These are phyloP conservation scores for Bryoglossum gracile DNA, from an alignment of 495 filamentous ascomycete genomes.

Conservation along the genomic window DNA sequence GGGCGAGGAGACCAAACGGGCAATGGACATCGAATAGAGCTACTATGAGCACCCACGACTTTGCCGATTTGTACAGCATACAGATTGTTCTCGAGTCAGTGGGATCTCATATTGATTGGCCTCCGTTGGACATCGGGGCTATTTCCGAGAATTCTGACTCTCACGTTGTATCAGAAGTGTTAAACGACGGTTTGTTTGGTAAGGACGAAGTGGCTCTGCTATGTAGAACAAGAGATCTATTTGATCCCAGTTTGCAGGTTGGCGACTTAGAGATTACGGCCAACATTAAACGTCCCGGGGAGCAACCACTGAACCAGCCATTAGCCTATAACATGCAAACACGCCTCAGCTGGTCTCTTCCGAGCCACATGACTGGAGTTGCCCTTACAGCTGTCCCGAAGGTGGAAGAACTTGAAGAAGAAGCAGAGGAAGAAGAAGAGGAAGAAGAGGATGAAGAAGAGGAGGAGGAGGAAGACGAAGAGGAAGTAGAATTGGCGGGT, in stretches of 20 bases:
- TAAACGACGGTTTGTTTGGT: background rate
- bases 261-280: too few species aligned
- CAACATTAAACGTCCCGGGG: background rate
- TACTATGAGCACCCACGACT: constrained; percentile 25
- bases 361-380: constrained; percentile 7
- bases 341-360: constrained; percentile 12
- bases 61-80: constrained; percentile 40
- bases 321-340: constrained; percentile 10
- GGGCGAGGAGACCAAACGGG: constrained; percentile 18
- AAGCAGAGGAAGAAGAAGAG: too few species aligned
- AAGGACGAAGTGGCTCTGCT: constrained; percentile 9
- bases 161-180: constrained; percentile 3
- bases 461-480: too few species aligned
- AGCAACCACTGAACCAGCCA: background rate
- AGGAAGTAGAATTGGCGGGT: too few species aligned
- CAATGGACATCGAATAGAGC: background rate
- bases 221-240: background rate
- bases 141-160: background rate
- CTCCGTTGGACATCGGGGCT: constrained; percentile 26
- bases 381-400: background rate
- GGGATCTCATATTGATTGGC: constrained; percentile 37
- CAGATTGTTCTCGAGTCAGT: constrained; percentile 41
- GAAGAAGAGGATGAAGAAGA: too few species aligned
- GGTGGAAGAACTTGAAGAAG: background rate
- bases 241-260: too few species aligned